A percentile compares a stretch with the other conserved stretches of the same genome.
phyloP scores from a whole-genome alignment of 192 early-diverging fungal species.

The Coemansia sp. region DNA sequence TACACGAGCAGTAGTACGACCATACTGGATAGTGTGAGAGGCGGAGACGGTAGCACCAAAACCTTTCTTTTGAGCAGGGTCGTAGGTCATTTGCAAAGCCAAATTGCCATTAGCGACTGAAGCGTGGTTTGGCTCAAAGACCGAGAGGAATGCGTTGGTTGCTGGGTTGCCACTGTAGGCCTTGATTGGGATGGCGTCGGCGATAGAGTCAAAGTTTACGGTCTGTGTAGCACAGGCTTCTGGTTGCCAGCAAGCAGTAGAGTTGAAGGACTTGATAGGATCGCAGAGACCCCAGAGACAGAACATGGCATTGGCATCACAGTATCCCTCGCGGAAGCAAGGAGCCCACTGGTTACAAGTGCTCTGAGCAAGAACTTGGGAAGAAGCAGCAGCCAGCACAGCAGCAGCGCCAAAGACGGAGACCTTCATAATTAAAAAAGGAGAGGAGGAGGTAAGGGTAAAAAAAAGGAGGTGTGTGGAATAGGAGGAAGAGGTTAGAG shows the following conservation, averaged over 20 bases:
- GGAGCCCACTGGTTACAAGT: conserved; percentile 43
- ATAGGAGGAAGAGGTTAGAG: neutral
- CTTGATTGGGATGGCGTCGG: conserved; percentile 31
- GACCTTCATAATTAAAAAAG: conserved; percentile 16
- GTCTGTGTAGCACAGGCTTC: conserved; percentile 38
- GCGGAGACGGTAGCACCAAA: conserved; percentile 59
- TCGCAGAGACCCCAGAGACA: conserved; percentile 56
- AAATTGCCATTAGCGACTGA: conserved; percentile 24
- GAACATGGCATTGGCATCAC: conserved; percentile 46
- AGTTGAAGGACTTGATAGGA: conserved; percentile 44
- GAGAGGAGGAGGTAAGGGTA: neutral
- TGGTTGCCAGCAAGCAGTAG: conserved; percentile 48
- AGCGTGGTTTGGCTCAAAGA: conserved; percentile 47
- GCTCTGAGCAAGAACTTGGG: conserved; percentile 34
- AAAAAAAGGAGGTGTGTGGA: neutral
- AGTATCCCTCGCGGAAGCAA: conserved; percentile 58
- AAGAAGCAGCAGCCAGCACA: conserved; percentile 23
- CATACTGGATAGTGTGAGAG: conserved; percentile 60
- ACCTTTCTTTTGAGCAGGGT: conserved; percentile 56
- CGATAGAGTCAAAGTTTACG: conserved; percentile 37
- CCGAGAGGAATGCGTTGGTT: conserved; percentile 54
- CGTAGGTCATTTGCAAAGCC: conserved; percentile 41
- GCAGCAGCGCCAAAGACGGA: conserved; percentile 17
- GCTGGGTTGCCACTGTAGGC: conserved; percentile 31
- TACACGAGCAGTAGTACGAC: conserved; percentile 61